Base-by-base conservation (phyloP, 2,329 filamentous ascomycete species). In the Alternaria sp. region DNA sequence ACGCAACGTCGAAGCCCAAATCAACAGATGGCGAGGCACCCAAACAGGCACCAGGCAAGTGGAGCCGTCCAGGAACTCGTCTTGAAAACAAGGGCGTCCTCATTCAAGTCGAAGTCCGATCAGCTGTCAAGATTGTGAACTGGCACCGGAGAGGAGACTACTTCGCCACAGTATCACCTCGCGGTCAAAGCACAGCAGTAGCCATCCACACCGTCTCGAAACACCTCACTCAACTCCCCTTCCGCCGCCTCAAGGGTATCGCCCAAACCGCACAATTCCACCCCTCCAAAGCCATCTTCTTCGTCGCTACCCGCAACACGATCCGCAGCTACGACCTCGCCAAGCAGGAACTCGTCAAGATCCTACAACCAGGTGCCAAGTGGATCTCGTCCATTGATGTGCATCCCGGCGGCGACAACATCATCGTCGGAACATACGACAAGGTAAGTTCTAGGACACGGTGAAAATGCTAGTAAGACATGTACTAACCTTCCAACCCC, bases 101-200 rank as follows among this genome's bases (percentile, higher is more conserved):
- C 39, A 85, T 96, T 59, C 90, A 92, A 72, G 86, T 91, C 55
- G 93, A 91, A 6, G 89, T 97, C 11, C 87, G 90, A 62, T 87
- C 91, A 49, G 84, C 88, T 2, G 87, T 97, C 73, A 98, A 97
- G 81, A 89, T 91, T 13, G 88, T 99, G 70, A 90, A 88, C 75
- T 99, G 94, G 93, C 96, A 99, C 79, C 86, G 94, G 58, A 88
- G 91, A 60, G 95, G 95, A 68, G 94, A 98, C 76, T 97, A 97
- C 81, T 90, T 99, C 72, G 90, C 92, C 67, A 96, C 93, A 0
- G 92, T 97, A 23, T 96, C 92, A 49, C 93, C 95, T 1, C 85
- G 86, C 11, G 90, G 90, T 31, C 88, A 91, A 73, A 85, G 86
- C 67, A 89, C 86, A 72, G 92, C 95, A 4, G 92, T 99, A 52